Percentiles rank a stretch among this genome's conserved stretches.
Evolutionary conservation across 257 asterid species (phyloP).

Genomic region (Solanum gandarillasii): DNA sequence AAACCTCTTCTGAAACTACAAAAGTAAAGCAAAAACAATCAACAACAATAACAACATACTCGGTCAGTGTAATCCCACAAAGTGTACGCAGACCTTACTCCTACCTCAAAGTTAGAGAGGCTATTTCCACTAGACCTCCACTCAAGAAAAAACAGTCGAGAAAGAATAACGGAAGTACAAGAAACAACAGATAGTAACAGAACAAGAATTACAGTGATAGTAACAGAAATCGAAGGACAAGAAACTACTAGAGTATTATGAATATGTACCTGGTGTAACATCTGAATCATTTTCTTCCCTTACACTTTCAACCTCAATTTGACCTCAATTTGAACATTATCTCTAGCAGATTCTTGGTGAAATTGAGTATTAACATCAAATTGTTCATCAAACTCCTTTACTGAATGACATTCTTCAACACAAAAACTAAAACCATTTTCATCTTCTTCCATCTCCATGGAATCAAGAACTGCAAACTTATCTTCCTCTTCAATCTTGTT

Average conservation of each 20-base stretch:
- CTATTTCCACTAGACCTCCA: neutral
- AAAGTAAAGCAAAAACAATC: neutral
- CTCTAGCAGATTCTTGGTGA: constrained; percentile 9
- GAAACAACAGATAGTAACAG: neutral
- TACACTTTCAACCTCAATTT: neutral
- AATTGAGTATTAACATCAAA: constrained; percentile 3
- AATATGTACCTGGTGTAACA: constrained; percentile 25
- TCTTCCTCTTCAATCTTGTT: constrained; percentile 25
- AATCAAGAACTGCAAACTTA: constrained; percentile 33
- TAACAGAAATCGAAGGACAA: neutral
- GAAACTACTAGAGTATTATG: neutral
- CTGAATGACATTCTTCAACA: constrained; percentile 25
- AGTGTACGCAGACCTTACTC: neutral
- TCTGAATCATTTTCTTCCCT: constrained; percentile 5
- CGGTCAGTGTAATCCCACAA: neutral
- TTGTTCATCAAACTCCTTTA: constrained; percentile 10
- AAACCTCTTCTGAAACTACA: constrained; percentile 49
- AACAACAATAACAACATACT: neutral
- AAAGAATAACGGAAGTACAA: neutral
- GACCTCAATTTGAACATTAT: constrained; percentile 20
- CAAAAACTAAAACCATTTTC: constrained; percentile 45
- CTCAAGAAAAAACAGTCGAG: neutral
- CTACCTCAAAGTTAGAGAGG: neutral
- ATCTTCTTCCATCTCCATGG: constrained; percentile 58
- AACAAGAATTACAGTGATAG: neutral